Percentiles rank a stretch among this genome's conserved stretches.
These are phyloP conservation scores for Cryphonectria naterciae DNA, from an alignment of 2,329 filamentous ascomycete species.

Conservation along the genomic window DNA sequence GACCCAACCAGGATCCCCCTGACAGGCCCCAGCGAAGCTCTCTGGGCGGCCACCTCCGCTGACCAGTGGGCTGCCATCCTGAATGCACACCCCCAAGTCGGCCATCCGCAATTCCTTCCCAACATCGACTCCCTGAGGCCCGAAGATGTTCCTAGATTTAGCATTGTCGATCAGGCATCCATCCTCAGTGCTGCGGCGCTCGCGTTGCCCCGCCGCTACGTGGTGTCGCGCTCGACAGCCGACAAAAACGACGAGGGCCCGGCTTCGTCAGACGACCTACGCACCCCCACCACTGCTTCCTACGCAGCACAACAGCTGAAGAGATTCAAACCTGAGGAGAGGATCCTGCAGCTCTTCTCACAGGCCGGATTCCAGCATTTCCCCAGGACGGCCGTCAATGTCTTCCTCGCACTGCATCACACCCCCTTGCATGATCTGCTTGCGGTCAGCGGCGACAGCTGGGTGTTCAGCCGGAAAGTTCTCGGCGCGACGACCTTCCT, in stretches of 20 bases:
- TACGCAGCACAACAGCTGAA: conserved; percentile 27
- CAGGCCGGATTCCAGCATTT: conserved; percentile 11
- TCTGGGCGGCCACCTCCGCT: conserved; percentile 54
- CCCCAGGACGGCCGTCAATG: conserved; percentile 50
- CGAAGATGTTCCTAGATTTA: conserved; percentile 41
- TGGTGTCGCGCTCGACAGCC: conserved; percentile 2
- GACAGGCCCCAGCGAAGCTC: conserved; percentile 45
- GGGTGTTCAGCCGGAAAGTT: conserved; percentile 61
- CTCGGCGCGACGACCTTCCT: conserved; percentile 47
- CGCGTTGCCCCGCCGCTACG: conserved; percentile 42
- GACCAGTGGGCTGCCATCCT: conserved; percentile 50
- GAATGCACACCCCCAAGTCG: conserved; percentile 35
- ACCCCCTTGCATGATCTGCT: conserved; percentile 63
- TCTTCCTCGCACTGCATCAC: conserved; percentile 60
- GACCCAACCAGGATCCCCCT: conserved; percentile 50
- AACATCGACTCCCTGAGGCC: conserved; percentile 42
- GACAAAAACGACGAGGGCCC: conserved; percentile 10
- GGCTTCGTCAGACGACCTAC: conserved; percentile 30
- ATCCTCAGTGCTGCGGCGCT: conserved; percentile 46
- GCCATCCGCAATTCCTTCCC: conserved; percentile 37
- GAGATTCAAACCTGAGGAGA: conserved; percentile 34
- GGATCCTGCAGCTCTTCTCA: conserved; percentile 46
- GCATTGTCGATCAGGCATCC: conserved; percentile 45
- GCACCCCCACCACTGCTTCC: conserved; percentile 28
- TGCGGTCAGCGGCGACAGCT: conserved; percentile 61